Evolutionary conservation across 2,329 filamentous ascomycete species (phyloP).

Genomic region (Phialocephala subalpina): DNA sequence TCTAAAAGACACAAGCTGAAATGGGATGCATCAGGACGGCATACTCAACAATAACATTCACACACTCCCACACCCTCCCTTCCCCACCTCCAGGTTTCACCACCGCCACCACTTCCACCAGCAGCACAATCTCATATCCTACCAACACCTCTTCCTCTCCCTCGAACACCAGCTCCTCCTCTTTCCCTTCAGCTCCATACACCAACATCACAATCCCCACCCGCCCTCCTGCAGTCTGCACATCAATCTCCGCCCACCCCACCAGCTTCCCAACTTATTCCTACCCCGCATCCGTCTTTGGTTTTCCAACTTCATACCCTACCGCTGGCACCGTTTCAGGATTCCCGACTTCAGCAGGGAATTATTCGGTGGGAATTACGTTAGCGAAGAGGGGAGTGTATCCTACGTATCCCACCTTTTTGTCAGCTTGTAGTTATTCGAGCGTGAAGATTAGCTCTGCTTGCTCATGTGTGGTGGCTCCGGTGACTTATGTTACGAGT

Average conservation of each 20-base stretch:
- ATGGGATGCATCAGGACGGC: neutral
- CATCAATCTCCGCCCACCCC: neutral
- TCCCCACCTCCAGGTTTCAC: neutral
- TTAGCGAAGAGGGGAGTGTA: neutral
- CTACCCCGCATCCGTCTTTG: neutral
- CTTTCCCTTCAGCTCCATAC: neutral
- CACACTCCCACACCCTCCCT: neutral
- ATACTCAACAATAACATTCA: neutral
- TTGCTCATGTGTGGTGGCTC: neutral
- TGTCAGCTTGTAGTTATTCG: neutral
- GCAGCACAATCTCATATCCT: neutral
- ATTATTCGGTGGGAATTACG: too few species aligned
- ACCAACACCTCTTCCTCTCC: neutral
- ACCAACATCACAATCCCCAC: neutral
- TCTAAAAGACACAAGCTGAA: neutral
- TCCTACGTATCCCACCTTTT: neutral
- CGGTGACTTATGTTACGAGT: neutral
- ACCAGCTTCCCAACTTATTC: neutral
- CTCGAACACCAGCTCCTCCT: neutral
- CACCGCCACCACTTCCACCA: neutral
- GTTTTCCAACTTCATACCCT: neutral
- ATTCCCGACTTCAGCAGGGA: neutral
- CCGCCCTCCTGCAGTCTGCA: neutral
- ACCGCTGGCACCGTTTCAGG: neutral
- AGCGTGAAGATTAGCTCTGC: constrained; percentile 1